Conservation (phyloP, 768 basidiomycete species). For the Roridomyces roridus region DNA sequence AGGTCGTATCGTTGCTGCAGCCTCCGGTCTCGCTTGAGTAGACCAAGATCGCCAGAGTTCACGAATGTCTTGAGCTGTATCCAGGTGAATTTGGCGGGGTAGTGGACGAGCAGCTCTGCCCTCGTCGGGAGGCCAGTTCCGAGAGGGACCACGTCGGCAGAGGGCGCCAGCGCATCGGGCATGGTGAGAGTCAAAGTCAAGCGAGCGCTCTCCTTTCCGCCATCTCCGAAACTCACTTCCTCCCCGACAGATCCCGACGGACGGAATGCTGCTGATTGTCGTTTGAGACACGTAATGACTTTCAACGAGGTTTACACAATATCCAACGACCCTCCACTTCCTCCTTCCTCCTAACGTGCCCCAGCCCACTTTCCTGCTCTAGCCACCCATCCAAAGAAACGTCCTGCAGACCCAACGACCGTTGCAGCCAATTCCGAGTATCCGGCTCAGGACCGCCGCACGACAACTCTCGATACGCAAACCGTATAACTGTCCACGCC, state of each 20-base stretch:
- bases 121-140: constrained; percentile 69
- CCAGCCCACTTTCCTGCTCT: constrained; percentile 42
- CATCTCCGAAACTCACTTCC: too few species aligned
- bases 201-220: too few species aligned
- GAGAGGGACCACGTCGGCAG: constrained; percentile 41
- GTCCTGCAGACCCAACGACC: constrained; percentile 50
- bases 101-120: constrained; percentile 69
- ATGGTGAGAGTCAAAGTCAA: too few species aligned
- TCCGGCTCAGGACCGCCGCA: constrained; percentile 41
- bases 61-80: constrained; percentile 76
- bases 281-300: not conserved
- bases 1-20: constrained; percentile 72
- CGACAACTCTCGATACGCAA: constrained; percentile 67
- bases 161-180: not conserved
- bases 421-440: constrained; percentile 53
- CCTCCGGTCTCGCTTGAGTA: constrained; percentile 74
- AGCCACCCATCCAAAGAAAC: constrained; percentile 62
- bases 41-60: constrained; percentile 82
- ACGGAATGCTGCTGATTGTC: not conserved
- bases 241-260: not conserved
- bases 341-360: constrained; percentile 63
- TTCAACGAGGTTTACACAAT: constrained; percentile 56
- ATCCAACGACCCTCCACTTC: constrained; percentile 65
- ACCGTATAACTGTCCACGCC: constrained; percentile 66
- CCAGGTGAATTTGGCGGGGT: constrained; percentile 82